Conservation (phyloP, 352 stramenopile species). For the Globisporangium abappressorium region DNA sequence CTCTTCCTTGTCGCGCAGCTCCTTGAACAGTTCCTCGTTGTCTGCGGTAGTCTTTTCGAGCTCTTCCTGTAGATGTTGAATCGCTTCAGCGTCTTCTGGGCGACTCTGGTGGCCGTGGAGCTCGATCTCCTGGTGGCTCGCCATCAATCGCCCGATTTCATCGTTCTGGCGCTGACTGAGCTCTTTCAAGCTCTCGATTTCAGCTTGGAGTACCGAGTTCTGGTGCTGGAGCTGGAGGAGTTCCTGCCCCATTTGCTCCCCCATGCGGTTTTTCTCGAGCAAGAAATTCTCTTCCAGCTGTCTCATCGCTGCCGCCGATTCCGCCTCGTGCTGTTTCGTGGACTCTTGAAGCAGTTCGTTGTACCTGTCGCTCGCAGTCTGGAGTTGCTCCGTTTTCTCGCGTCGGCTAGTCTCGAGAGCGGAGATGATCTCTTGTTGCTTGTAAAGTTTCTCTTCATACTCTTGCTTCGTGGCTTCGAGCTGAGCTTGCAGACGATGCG, state of each 20-base stretch:
- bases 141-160: conserved; percentile 52
- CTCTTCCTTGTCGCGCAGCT: conserved; percentile 45
- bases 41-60: conserved; percentile 32
- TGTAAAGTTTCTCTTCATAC: conserved; percentile 48
- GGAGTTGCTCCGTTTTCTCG: conserved; percentile 36
- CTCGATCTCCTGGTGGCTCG: conserved; percentile 35
- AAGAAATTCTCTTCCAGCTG: conserved; percentile 51
- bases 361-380: conserved; percentile 33
- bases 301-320: conserved; percentile 40
- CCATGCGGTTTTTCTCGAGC: conserved; percentile 38
- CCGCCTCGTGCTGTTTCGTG: conserved; percentile 33
- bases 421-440: conserved; percentile 37
- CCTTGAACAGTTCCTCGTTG: conserved; percentile 39
- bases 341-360: conserved; percentile 24
- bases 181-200: conserved; percentile 47
- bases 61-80: conserved; percentile 44
- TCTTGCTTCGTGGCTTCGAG: conserved; percentile 36
- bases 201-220: conserved; percentile 35
- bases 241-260: conserved; percentile 38
- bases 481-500: conserved; percentile 42
- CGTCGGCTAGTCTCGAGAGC: conserved; percentile 38
- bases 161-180: conserved; percentile 49
- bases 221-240: conserved; percentile 36
- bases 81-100: conserved; percentile 24
- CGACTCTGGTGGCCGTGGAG: conserved; percentile 23